Base-by-base conservation (phyloP, 768 basidiomycete genomes). In the Mycena olivaceomarginata region DNA sequence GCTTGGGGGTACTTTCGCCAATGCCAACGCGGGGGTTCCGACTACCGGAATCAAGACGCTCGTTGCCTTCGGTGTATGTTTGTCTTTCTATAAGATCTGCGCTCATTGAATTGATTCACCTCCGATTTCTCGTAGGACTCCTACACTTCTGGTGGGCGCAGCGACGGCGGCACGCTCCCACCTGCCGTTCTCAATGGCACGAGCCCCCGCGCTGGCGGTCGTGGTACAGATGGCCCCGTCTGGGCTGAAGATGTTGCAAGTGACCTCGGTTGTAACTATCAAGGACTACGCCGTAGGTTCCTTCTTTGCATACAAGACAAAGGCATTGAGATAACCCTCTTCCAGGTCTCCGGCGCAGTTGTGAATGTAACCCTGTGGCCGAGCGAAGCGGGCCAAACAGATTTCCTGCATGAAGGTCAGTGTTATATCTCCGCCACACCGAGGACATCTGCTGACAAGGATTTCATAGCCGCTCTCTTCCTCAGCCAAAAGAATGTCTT, bases 311-410 rank as follows among this genome's bases (percentile, higher is more conserved):
- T 46, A 31, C 45, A 43, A 56, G 72, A n/a, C 20, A n/a, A n/a
- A 11, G n/a, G 43, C 43, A 53, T n/a, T 48, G n/a, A 43, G 25
- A 46, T 43, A 56, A 37, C 76, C 18, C 40, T 71, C 16, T 57
- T 63, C 53, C 74, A 87, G 86, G 84, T 86, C 86, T 83, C 86
- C 13, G 87, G 88, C 10, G 89, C 90, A 6, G 88, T 88, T 16
- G 89, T 90, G 11, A 87, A 91, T 63, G 83, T 89, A 16, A 82
- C 84, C 7, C 75, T 91, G 25, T 91, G 90, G 91, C 91, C 91
- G 0, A 90, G 89, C 74, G 89, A 89, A 64, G 87, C 89, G 0
- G 84, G 83, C 45, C 82, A 84, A 37, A 87, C 86, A 8, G 91
- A 92, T 76, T 92, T 92, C 46, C 79, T 91, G 16, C 86, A 86